Evolutionary conservation across 2,329 filamentous ascomycete genomes (phyloP).

Genomic region (Corynespora cassiicola): DNA sequence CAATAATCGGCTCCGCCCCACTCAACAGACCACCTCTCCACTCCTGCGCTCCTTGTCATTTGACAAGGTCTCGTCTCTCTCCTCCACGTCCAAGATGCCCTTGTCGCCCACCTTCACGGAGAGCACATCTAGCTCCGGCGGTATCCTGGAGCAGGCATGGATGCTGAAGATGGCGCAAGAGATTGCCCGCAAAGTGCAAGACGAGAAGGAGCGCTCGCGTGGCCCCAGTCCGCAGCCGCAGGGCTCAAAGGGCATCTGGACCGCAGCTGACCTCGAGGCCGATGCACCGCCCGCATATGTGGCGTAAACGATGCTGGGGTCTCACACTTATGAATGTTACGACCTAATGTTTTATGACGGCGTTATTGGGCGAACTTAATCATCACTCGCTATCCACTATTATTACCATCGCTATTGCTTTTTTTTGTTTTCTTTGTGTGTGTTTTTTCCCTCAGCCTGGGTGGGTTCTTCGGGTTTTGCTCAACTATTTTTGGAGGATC

Average conservation of each 20-base stretch:
- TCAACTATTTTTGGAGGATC: too few relatives aligned
- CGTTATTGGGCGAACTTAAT: too few relatives aligned
- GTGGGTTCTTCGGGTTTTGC: too few relatives aligned
- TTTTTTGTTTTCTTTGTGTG: too few relatives aligned
- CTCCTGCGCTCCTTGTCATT: slow-evolving; percentile 44
- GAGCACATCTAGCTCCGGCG: slow-evolving; percentile 41
- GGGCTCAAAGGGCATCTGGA: slow-evolving; percentile 26
- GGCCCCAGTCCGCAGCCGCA: slow-evolving; percentile 11
- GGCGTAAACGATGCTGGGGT: too few relatives aligned
- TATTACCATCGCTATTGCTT: too few relatives aligned
- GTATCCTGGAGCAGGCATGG: slow-evolving; percentile 81
- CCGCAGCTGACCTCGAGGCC: slow-evolving; percentile 28
- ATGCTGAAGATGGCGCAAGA: slow-evolving; percentile 93
- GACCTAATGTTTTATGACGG: too few relatives aligned
- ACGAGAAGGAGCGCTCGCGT: slow-evolving; percentile 69
- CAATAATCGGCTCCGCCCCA: slow-evolving; percentile 34
- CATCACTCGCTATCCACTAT: too few relatives aligned
- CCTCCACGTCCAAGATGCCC: slow-evolving; percentile 18
- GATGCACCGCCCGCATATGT: slow-evolving; percentile 44
- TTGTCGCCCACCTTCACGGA: slow-evolving; percentile 31
- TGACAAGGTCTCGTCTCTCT: slow-evolving; percentile 35
- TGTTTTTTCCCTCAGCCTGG: too few relatives aligned
- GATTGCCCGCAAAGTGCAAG: slow-evolving; percentile 84
- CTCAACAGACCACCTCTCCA: slow-evolving; percentile 41
- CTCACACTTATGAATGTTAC: too few relatives aligned